phyloP scores from a whole-genome alignment of 495 filamentous ascomycete genomes.

The Friedmanniomyces simplex region DNA sequence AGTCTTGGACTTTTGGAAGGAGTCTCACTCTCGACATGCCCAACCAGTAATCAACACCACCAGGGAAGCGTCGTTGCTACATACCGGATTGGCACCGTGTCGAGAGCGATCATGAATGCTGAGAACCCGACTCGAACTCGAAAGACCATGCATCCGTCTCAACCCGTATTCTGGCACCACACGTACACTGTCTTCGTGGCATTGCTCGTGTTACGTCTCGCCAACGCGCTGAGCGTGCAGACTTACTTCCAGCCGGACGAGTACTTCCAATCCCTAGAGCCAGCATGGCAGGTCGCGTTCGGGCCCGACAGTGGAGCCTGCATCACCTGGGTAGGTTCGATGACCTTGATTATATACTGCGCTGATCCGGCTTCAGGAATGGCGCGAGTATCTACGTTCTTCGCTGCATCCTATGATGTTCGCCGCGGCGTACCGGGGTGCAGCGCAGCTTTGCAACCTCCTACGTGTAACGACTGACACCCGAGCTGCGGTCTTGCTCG shows the following conservation, averaged over 20 bases:
- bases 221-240: slow-evolving; percentile 71
- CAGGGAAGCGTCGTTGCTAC: no score
- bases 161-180: background rate
- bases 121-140: no score
- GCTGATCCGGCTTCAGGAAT: slow-evolving; percentile 55
- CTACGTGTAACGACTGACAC: slow-evolving; percentile 39
- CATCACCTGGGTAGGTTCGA: slow-evolving; percentile 77
- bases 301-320: slow-evolving; percentile 67
- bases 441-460: slow-evolving; percentile 42
- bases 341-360: background rate
- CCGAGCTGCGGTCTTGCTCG: slow-evolving; percentile 54
- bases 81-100: no score
- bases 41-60: no score
- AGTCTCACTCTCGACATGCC: no score
- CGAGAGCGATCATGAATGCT: no score
- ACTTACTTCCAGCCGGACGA: slow-evolving; percentile 99
- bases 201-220: slow-evolving; percentile 65
- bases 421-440: slow-evolving; percentile 59
- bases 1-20: no score
- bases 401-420: slow-evolving; percentile 86
- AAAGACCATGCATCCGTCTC: no score
- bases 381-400: slow-evolving; percentile 79
- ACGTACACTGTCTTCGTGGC: slow-evolving; percentile 8
- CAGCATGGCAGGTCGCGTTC: slow-evolving; percentile 86
- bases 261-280: slow-evolving; percentile 92